phyloP scores from a whole-genome alignment of 2,329 filamentous ascomycete genomes.

The Zarea fungicola region DNA sequence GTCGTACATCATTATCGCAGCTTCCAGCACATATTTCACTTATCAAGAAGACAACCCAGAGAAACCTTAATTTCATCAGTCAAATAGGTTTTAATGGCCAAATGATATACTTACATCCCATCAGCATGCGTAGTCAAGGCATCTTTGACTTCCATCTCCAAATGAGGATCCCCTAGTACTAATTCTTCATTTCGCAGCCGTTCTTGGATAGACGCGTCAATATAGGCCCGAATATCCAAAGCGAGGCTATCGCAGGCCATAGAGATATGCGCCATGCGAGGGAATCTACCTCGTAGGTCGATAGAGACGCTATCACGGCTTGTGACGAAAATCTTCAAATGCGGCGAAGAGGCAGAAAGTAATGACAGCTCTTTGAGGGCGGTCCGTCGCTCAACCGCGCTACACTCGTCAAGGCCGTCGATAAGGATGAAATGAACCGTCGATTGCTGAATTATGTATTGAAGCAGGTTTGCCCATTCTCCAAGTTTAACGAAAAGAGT shows the following conservation, averaged over 20 bases:
- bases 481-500: not conserved
- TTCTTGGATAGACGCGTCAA: not conserved
- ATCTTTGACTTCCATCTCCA: not conserved
- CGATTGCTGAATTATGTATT: not conserved
- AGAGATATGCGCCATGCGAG: not conserved
- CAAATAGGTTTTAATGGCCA: not conserved
- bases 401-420: not conserved
- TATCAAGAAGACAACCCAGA: constrained; percentile 34
- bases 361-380: not conserved
- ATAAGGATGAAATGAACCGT: not conserved
- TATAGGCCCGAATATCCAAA: not conserved
- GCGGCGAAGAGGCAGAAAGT: not conserved
- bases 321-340: not conserved
- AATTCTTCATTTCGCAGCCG: not conserved
- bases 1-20: constrained; percentile 20
- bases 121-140: not conserved
- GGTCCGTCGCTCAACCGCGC: not conserved
- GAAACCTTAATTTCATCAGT: constrained; percentile 26
- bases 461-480: not conserved
- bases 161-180: not conserved
- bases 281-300: not conserved
- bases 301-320: not conserved
- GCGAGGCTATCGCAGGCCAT: not conserved
- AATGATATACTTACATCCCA: not conserved
- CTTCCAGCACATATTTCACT: constrained; percentile 28